Base-by-base conservation (phyloP, 1,139 yeast species). In the Candida smagusa region DNA sequence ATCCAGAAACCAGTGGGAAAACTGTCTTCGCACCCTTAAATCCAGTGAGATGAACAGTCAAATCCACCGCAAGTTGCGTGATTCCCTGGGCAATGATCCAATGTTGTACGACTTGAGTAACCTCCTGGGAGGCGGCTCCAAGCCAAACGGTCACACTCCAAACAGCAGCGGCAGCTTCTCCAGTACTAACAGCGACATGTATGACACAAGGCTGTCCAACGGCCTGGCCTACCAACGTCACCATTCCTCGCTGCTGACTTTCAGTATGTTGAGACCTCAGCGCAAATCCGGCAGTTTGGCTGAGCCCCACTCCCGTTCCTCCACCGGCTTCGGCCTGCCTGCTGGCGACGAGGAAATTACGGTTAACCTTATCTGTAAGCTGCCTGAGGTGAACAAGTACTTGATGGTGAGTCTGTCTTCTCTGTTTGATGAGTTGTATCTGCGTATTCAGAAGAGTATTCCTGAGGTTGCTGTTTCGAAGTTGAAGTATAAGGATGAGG, bases 401-500 rank as follows among this genome's bases (percentile, higher is more conserved):
- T 50, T 70, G 35, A 37, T 52, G 28, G 81, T 84, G 1, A 68
- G 77, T 6, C 58, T 72, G 8, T 58, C 58, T 16, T 65, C 73
- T 13, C 63, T 58, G 27, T 84, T 72, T 52, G 49, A 54, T 21
- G 80, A 76, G 33, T 65, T 84, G 37, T 61, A 62, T 37, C 67
- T 53, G 52, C 65, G 58, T 40, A 67, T 70, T 9, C 58, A 68
- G n/a, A 63, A 63, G 3, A 50, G 63, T 4, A 58, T 65, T 35
- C 50, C 54, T 30, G 74, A 66, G 45, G 60, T 65, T 9, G 49
- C 60, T 39, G 71, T 68, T 29, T 65, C 59, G 44, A 76, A 82
- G 52, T 71, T 92, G 45, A 84, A 84, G 58, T 92, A 89, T 55
- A 82, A 81, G 57, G 98, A 92, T 61, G 98, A 92, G 60, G 98